Percentiles rank a stretch among this genome's conserved stretches.
Conservation (phyloP, 2,329 filamentous ascomycete genomes). For the Paraconiothyrium brasiliense region DNA sequence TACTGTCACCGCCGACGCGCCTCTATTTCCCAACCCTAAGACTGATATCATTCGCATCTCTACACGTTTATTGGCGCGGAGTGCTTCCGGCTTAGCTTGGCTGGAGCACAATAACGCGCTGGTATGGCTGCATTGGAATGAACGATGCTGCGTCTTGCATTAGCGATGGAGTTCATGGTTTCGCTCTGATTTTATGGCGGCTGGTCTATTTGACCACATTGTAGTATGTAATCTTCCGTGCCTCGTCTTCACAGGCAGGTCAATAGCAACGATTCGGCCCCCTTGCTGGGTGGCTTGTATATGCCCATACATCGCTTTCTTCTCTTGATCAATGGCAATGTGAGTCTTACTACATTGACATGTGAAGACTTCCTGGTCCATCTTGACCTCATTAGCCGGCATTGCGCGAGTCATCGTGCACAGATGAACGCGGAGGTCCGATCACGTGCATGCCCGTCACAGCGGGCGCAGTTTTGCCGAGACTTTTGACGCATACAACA, state of each 20-base stretch:
- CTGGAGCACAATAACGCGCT: constrained; percentile 8
- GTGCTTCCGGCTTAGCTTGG: neutral
- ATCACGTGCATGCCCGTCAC: constrained; percentile 16
- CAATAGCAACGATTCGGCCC: constrained; percentile 26
- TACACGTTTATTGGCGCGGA: constrained; percentile 12
- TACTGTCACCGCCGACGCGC: constrained; percentile 10
- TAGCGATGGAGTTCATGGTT: constrained; percentile 39
- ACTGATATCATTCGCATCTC: constrained; percentile 17
- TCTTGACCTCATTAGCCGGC: neutral
- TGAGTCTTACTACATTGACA: neutral
- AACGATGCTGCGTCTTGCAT: constrained; percentile 36
- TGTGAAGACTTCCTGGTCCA: neutral
- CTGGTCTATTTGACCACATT: constrained; percentile 15
- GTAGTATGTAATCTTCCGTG: constrained; percentile 27
- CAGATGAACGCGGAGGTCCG: constrained; percentile 13
- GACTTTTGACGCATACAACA: constrained; percentile 24
- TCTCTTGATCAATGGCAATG: neutral
- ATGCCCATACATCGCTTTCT: neutral
- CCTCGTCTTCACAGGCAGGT: constrained; percentile 14
- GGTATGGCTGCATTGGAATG: constrained; percentile 18
- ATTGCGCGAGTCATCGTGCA: constrained; percentile 1
- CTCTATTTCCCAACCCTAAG: constrained; percentile 28
- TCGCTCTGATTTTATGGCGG: constrained; percentile 7
- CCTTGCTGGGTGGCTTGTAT: constrained; percentile 17
- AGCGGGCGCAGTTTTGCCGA: constrained; percentile 21